These are phyloP conservation scores for Cytospora leucostoma DNA, from an alignment of 2,329 filamentous ascomycete genomes.

Conservation along the genomic window DNA sequence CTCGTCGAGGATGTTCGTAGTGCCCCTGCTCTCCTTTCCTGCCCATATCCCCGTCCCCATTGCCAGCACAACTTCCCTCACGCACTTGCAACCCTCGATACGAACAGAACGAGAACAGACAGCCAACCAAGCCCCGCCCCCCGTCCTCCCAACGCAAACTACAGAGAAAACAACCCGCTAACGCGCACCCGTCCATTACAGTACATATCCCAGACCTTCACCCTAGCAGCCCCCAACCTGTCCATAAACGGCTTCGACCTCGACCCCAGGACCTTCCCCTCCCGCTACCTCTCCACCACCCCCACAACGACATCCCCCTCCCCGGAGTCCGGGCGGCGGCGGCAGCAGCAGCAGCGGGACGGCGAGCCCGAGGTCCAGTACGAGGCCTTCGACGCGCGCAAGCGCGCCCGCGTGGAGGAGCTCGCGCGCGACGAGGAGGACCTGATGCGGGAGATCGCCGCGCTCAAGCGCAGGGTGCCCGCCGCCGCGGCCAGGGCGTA, in stretches of 20 bases:
- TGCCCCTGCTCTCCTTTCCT: neutral
- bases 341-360: constrained; percentile 42
- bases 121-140: too few species aligned
- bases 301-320: neutral
- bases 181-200: constrained; percentile 32
- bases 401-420: constrained; percentile 60
- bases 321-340: constrained; percentile 40
- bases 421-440: constrained; percentile 65
- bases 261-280: constrained; percentile 41
- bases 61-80: neutral
- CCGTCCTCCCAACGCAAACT: too few species aligned
- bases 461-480: constrained; percentile 58
- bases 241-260: constrained; percentile 63
- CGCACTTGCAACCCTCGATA: neutral
- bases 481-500: constrained; percentile 45
- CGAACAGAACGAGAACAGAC: too few species aligned
- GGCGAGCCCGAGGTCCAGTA: constrained; percentile 44
- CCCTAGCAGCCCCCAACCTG: constrained; percentile 59
- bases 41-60: neutral
- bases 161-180: too few species aligned
- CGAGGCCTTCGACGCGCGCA: constrained; percentile 62
- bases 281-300: constrained; percentile 26
- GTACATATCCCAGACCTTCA: constrained; percentile 65
- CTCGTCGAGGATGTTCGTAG: constrained; percentile 58
- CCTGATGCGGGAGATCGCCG: constrained; percentile 63